Evolutionary conservation across 345 rosid species (phyloP).

Genomic region (Arabidopsis thaliana): DNA sequence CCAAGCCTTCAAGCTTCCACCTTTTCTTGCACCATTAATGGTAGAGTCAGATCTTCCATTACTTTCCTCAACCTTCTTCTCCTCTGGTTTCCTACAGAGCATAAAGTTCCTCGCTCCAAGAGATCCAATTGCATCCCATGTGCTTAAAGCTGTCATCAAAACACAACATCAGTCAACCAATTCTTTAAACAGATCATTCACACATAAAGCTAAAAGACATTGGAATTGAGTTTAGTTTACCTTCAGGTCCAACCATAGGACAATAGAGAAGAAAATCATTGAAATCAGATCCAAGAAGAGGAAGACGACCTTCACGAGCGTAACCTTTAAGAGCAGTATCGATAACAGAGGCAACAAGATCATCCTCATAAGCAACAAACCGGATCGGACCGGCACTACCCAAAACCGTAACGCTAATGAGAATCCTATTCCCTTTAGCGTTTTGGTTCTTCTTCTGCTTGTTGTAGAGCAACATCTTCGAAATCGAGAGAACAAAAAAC

Average conservation of each 20-base stretch:
- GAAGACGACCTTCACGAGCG: conserved; percentile 99
- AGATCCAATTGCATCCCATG: conserved; percentile 87
- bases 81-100: conserved; percentile 82
- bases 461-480: conserved; percentile 80
- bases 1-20: conserved; percentile 92
- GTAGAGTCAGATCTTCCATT: conserved; percentile 46
- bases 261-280: conserved; percentile 81
- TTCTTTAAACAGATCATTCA: neutral
- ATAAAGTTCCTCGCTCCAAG: conserved; percentile 78
- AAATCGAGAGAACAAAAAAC: neutral
- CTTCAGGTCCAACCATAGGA: conserved; percentile 66
- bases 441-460: conserved; percentile 80
- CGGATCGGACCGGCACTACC: conserved; percentile 99
- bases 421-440: conserved; percentile 70
- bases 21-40: conserved; percentile 50
- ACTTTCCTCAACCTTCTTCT: conserved; percentile 47
- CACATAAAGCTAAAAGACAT: neutral
- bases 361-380: conserved; percentile 77
- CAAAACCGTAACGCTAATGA: conserved; percentile 78
- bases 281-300: conserved; percentile 81
- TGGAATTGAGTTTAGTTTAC: conserved; percentile 38
- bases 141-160: conserved; percentile 62
- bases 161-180: conserved; percentile 20
- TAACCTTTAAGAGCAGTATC: conserved; percentile 81
- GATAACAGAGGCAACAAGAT: conserved; percentile 76